phyloP scores from a whole-genome alignment of 1,284 basidiomycete species.

The Athelia psychrophila region DNA sequence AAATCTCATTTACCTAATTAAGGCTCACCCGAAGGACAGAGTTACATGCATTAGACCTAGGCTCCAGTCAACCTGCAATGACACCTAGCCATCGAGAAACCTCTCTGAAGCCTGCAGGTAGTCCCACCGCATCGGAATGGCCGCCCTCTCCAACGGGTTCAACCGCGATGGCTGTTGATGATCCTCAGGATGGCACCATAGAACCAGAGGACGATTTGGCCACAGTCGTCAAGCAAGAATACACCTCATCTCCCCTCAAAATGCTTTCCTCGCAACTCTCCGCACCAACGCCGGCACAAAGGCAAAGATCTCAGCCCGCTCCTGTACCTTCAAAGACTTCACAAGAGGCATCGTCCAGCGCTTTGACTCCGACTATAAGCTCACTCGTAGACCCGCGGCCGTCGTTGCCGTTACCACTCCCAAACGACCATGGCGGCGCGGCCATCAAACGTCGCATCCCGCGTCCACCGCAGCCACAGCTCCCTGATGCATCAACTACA shows the following conservation, averaged over 20 bases:
- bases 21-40: background rate
- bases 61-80: constrained; percentile 1
- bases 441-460: constrained; percentile 22
- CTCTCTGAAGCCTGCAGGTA: constrained; percentile 1
- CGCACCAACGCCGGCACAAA: constrained; percentile 35
- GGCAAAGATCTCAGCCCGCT: constrained; percentile 11
- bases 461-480: constrained; percentile 29
- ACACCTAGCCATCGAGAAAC: background rate
- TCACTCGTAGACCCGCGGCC: background rate
- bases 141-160: background rate
- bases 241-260: background rate
- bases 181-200: background rate
- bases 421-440: constrained; percentile 9
- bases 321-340: constrained; percentile 2
- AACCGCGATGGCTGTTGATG: background rate
- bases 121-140: constrained; percentile 4
- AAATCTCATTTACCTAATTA: background rate
- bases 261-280: constrained; percentile 15
- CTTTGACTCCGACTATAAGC: constrained; percentile 2
- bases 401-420: background rate
- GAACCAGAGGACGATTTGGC: background rate
- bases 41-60: constrained; percentile 3
- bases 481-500: constrained; percentile 14
- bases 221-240: background rate
- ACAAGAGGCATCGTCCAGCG: constrained; percentile 1